These are phyloP conservation scores for Schizopora paradoxa DNA, from an alignment of 1,284 basidiomycete genomes.

Conservation along the genomic window DNA sequence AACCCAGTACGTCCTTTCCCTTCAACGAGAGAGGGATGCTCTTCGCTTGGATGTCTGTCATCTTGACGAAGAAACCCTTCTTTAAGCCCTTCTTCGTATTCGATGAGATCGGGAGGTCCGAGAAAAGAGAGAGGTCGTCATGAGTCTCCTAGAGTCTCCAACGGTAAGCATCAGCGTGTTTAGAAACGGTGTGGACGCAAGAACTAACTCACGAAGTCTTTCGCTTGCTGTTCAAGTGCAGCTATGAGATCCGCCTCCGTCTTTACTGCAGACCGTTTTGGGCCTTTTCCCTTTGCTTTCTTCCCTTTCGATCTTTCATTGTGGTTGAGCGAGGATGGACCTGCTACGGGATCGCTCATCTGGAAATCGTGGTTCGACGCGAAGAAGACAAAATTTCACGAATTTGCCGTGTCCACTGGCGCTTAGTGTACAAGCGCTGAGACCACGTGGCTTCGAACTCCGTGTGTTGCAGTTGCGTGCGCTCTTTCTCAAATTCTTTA, in stretches of 20 bases:
- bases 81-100: constrained; percentile 74
- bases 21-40: constrained; percentile 62
- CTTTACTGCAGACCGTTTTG: too few species aligned
- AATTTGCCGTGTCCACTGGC: too few species aligned
- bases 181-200: constrained; percentile 9
- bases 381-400: too few species aligned
- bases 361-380: too few species aligned
- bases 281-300: constrained; percentile 37
- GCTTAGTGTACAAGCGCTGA: too few species aligned
- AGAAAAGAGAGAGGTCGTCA: constrained; percentile 46
- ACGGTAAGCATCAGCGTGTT: constrained; percentile 21
- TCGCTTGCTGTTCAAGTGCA: constrained; percentile 45
- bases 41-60: constrained; percentile 78
- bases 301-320: too few species aligned
- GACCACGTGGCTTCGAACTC: too few species aligned
- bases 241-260: constrained; percentile 52
- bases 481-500: too few species aligned
- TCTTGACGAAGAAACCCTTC: constrained; percentile 78
- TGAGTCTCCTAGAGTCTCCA: constrained; percentile 38
- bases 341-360: too few species aligned
- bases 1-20: constrained; percentile 69
- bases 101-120: constrained; percentile 66
- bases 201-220: constrained; percentile 48
- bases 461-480: too few species aligned
- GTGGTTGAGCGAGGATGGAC: too few species aligned